Evolutionary conservation across 179 eudicot genomes (phyloP).

Genomic region (Patellifolia procumbens): DNA sequence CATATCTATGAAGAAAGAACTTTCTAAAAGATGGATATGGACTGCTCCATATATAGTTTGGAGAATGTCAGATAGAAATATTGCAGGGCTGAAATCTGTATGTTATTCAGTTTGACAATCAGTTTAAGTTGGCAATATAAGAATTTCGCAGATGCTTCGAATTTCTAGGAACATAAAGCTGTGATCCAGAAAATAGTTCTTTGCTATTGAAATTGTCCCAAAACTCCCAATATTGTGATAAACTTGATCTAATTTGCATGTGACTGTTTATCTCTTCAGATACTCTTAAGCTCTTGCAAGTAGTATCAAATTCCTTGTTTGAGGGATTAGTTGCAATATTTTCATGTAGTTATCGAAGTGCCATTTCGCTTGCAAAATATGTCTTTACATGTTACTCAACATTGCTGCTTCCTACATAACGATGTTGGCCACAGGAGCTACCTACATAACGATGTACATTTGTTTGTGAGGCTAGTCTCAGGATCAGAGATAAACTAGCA

Average conservation of each 20-base stretch:
- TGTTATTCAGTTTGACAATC: not conserved
- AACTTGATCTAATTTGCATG: not conserved
- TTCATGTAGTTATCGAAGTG: not conserved
- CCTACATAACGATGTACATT: not conserved
- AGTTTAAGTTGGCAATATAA: not conserved
- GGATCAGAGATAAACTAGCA: not conserved
- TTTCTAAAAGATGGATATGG: not conserved
- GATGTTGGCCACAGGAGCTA: not conserved
- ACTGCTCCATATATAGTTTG: not conserved
- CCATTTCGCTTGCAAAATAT: not conserved
- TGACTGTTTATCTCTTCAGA: not conserved
- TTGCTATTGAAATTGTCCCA: conserved; percentile 4
- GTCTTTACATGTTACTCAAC: not conserved
- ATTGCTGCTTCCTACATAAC: not conserved
- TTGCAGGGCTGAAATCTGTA: not conserved
- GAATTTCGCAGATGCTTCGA: not conserved
- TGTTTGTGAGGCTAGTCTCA: conserved; percentile 9
- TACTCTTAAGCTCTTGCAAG: not conserved
- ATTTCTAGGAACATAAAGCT: not conserved
- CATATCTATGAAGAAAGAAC: not conserved
- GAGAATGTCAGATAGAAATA: not conserved
- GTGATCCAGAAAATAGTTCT: conserved; percentile 3
- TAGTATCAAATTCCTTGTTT: not conserved
- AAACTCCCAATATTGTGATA: not conserved
- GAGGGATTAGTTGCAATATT: not conserved